Base-by-base conservation (phyloP, 176 grass and related monocot species). In the Tillandsia leiboldiana region DNA sequence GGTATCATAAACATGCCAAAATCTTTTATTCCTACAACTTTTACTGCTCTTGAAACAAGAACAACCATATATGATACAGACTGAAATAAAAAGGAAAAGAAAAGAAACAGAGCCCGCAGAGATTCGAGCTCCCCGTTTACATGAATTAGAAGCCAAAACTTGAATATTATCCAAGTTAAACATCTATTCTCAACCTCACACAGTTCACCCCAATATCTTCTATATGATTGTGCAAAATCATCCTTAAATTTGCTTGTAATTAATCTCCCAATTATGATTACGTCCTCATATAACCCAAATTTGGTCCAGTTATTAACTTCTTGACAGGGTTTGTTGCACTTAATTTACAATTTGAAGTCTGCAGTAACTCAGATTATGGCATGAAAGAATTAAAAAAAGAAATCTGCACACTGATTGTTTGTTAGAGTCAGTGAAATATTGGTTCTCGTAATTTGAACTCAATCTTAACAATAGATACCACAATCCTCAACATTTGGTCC, bases 401-500 rank as follows among this genome's bases (percentile, higher is more conserved):
- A 15, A 61, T 23, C 15, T 20, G 15, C 11, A 47, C 2, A 66
- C 26, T 47, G 63, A 66, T 28, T 66, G 26, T 26, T 33, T 66
- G 63, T 14, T 8, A 26, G 12, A 8, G 63, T 66, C 12, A 13
- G 52, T 66, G 11, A 47, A 42, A 66, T 15, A 13, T 33, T 2
- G 20, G 10, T 17, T 17, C 20, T 24, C 18, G 9, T 24, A 9
- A 2, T 14, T 15, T 17, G 29, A 67, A 33, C 27, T 49, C 65
- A 67, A 18, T 9, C 8, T 67, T n/a, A 67, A 47, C 65, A 67
- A 47, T 67, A 67, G 48, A 67, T 48, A 20, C 65, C 65, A 67
- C 65, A 67, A 2, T 48, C 65, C 65, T 67, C 28, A 67, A 67
- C 27, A 49, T 67, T 67, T 47, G 65, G 65, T 18, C 65, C 65